Base-by-base conservation (phyloP, 2,329 filamentous ascomycete species). In the Escovopsis sp. region DNA sequence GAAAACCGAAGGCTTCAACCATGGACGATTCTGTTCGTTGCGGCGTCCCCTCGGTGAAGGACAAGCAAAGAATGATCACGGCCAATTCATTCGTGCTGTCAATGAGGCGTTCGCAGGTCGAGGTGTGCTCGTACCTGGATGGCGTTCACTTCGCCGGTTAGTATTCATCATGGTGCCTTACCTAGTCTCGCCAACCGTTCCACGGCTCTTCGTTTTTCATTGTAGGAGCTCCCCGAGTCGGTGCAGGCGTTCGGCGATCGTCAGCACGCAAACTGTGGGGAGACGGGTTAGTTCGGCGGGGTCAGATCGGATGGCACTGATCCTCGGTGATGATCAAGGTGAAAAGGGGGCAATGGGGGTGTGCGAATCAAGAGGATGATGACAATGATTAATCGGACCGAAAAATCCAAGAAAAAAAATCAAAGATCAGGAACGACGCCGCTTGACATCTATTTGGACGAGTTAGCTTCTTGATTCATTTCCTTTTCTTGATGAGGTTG, bases 371-470 rank as follows among this genome's bases (percentile, higher is more conserved):
- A 19, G 25, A n/a, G 23, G 25, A n/a, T 17, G 41, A 34, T 31
- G 34, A 42, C 31, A 31, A 19, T 30, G 11, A 28, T 25, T n/a
- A 10, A 27, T 32, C 17, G 19, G 12, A 37, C 39, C 36, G n/a
- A n/a, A n/a, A n/a, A n/a, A n/a, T n/a, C n/a, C n/a, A n/a, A 39
- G 39, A 36, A 14, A 15, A 19, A 21, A 28, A 3, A 14, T 25
- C 27, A 31, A 31, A 23, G n/a, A 12, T 41, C 33, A 45, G 9
- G 44, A 29, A 23, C 43, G 41, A 26, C 38, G 44, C 31, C 44
- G 44, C 35, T 46, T 46, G 35, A 30, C 39, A 32, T 42, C 44
- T 46, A 31, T 10, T 23, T 11, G 18, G 3, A 35, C 19, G 13
- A 17, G 26, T 46, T 39, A 46, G 39, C 17, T n/a, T n/a, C 15